phyloP scores from a whole-genome alignment of 352 stramenopile species.

The Pythium aphanidermatum region DNA sequence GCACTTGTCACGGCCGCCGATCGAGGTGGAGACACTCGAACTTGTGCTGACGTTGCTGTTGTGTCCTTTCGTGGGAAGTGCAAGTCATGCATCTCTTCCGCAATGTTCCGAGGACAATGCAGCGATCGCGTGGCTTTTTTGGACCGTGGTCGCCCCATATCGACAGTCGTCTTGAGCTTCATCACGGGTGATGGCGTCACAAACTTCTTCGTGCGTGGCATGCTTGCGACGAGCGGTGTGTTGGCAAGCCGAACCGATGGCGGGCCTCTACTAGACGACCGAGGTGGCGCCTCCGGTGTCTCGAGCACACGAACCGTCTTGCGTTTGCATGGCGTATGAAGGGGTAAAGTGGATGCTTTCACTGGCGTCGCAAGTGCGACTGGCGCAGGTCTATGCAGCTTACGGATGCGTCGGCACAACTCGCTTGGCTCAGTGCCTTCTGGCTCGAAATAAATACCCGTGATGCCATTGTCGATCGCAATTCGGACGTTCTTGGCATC shows the following conservation, averaged over 20 bases:
- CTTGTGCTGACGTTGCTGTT: neutral
- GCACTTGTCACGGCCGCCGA: neutral
- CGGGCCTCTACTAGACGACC: constrained; percentile 3
- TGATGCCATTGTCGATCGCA: constrained; percentile 65
- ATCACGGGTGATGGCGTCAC: constrained; percentile 78
- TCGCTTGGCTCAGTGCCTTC: constrained; percentile 25
- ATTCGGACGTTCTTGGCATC: constrained; percentile 70
- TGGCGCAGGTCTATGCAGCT: too few relatives aligned
- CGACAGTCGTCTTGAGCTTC: constrained; percentile 70
- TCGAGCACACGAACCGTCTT: constrained; percentile 15
- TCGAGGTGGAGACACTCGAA: neutral
- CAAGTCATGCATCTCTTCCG: constrained; percentile 41
- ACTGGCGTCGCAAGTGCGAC: neutral
- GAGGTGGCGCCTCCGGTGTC: constrained; percentile 7
- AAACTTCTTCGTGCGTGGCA: constrained; percentile 37
- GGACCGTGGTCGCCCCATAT: constrained; percentile 64
- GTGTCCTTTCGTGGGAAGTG: constrained; percentile 2
- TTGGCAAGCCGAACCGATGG: constrained; percentile 10
- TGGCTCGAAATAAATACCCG: constrained; percentile 67
- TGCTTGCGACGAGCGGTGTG: constrained; percentile 11
- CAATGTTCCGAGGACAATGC: constrained; percentile 43
- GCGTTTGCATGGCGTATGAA: constrained; percentile 17
- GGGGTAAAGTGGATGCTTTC: neutral
- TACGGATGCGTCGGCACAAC: constrained; percentile 43
- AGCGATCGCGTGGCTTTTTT: constrained; percentile 51